Evolutionary conservation across 495 filamentous ascomycete genomes (phyloP).

Genomic region (Cercophora newfieldiana): DNA sequence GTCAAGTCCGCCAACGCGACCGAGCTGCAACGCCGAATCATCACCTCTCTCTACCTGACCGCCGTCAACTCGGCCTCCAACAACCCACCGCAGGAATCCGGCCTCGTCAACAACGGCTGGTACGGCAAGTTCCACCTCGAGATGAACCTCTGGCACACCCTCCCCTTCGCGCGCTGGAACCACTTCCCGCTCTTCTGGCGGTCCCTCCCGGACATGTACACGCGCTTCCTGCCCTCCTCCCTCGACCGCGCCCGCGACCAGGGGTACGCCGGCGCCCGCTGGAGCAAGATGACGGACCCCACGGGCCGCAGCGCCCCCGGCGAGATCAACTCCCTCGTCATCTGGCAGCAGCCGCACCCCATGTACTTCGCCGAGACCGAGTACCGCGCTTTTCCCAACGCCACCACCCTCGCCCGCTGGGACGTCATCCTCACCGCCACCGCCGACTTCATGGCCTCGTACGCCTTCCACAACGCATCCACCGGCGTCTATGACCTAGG

Average conservation of each 20-base stretch:
- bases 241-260: slow-evolving; percentile 46
- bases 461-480: slow-evolving; percentile 47
- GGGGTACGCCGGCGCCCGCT: slow-evolving; percentile 55
- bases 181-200: slow-evolving; percentile 48
- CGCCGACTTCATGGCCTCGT: slow-evolving; percentile 55
- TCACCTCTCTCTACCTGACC: slow-evolving; percentile 51
- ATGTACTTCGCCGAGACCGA: slow-evolving; percentile 56
- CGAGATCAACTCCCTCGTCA: slow-evolving; percentile 55
- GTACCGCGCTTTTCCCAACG: slow-evolving; percentile 43
- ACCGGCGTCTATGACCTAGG: slow-evolving; percentile 51
- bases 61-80: slow-evolving; percentile 48
- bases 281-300: slow-evolving; percentile 62
- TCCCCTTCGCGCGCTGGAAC: slow-evolving; percentile 55
- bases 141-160: slow-evolving; percentile 56
- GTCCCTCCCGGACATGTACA: slow-evolving; percentile 48
- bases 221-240: slow-evolving; percentile 47
- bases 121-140: slow-evolving; percentile 56
- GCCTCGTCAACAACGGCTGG: slow-evolving; percentile 57
- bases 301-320: slow-evolving; percentile 56
- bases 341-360: slow-evolving; percentile 58
- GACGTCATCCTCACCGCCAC: slow-evolving; percentile 43
- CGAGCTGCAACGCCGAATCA: slow-evolving; percentile 51
- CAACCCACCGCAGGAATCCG: slow-evolving; percentile 44
- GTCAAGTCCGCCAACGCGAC: slow-evolving; percentile 38
- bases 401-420: slow-evolving; percentile 45